Evolutionary conservation across 108 stramenopile genomes (phyloP).

Genomic region (Epithemia pelagica): DNA sequence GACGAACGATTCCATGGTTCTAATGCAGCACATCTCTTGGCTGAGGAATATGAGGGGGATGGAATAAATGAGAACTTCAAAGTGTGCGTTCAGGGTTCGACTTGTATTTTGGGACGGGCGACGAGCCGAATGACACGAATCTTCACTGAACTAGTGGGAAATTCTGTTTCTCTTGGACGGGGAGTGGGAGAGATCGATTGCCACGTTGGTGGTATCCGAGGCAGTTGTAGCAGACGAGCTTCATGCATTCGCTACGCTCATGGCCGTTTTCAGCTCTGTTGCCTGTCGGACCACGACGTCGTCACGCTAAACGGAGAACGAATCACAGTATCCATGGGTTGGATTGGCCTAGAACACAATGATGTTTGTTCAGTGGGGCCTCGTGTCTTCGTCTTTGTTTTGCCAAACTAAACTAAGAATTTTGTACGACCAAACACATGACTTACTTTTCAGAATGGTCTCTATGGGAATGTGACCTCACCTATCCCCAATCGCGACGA

Average conservation of each 20-base stretch:
- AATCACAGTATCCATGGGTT: conserved; percentile 61
- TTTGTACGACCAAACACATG: too few relatives aligned
- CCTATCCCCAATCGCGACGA: too few relatives aligned
- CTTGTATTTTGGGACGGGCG: conserved; percentile 60
- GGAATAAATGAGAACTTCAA: conserved; percentile 58
- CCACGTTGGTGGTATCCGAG: conserved; percentile 61
- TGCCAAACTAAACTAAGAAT: conserved; percentile 17
- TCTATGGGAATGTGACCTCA: too few relatives aligned
- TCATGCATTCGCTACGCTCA: conserved; percentile 59
- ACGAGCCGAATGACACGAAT: conserved; percentile 26
- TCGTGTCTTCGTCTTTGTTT: conserved; percentile 72
- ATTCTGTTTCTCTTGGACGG: conserved; percentile 46
- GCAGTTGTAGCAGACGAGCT: conserved; percentile 56
- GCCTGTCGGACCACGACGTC: conserved; percentile 59
- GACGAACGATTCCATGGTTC: conserved; percentile 21
- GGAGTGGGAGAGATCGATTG: conserved; percentile 66
- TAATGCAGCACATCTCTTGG: conserved; percentile 20
- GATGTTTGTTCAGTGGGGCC: conserved; percentile 77
- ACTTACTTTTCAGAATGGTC: too few relatives aligned
- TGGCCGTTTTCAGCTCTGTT: conserved; percentile 52
- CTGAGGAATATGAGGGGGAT: conserved; percentile 34
- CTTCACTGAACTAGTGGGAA: conserved; percentile 25
- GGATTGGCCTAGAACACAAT: conserved; percentile 55
- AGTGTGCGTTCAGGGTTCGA: conserved; percentile 49
- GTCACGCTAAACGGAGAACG: conserved; percentile 74